A percentile compares a stretch with the other conserved stretches of the same genome.
Evolutionary conservation across 768 basidiomycete genomes (phyloP).

Genomic region (Amanita exitialis): DNA sequence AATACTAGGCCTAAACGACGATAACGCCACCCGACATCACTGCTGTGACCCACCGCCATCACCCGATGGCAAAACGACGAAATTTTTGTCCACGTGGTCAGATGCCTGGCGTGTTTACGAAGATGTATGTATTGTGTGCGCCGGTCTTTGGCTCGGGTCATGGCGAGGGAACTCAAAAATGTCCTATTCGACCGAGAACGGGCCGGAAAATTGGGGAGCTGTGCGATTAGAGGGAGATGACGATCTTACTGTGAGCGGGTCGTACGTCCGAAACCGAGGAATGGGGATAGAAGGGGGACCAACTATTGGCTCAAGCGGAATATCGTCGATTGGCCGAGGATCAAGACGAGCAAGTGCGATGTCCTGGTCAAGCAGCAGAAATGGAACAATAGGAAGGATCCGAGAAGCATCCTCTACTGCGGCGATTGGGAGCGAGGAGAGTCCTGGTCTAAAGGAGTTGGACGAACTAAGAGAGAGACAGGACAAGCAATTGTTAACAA

Average conservation of each 20-base stretch:
- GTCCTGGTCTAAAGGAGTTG: slow-evolving; percentile 10
- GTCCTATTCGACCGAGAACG: slow-evolving; percentile 40
- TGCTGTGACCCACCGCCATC: slow-evolving; percentile 28
- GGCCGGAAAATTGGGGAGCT: slow-evolving; percentile 43
- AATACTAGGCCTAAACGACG: slow-evolving; percentile 47
- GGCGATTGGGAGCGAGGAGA: slow-evolving; percentile 9
- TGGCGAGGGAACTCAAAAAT: slow-evolving; percentile 42
- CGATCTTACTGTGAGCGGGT: slow-evolving; percentile 31
- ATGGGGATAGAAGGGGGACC: slow-evolving; percentile 68
- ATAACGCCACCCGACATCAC: slow-evolving; percentile 16
- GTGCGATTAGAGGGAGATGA: slow-evolving; percentile 61
- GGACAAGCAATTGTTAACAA: slow-evolving; percentile 30
- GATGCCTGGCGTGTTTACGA: slow-evolving; percentile 80
- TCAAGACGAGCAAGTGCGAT: slow-evolving; percentile 37
- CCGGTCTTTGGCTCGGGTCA: slow-evolving; percentile 70
- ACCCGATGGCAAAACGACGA: slow-evolving; percentile 20
- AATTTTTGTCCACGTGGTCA: slow-evolving; percentile 44
- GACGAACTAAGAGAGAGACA: slow-evolving; percentile 16
- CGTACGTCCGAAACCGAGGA: slow-evolving; percentile 47
- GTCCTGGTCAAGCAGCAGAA: slow-evolving; percentile 36
- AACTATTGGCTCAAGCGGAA: slow-evolving; percentile 15
- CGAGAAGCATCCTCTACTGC: slow-evolving; percentile 23
- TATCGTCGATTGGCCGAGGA: slow-evolving; percentile 22
- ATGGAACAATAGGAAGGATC: slow-evolving; percentile 16
- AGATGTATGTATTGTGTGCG: slow-evolving; percentile 76